phyloP scores from a whole-genome alignment of 2,329 filamentous ascomycete species.

The Aureobasidium sp. region DNA sequence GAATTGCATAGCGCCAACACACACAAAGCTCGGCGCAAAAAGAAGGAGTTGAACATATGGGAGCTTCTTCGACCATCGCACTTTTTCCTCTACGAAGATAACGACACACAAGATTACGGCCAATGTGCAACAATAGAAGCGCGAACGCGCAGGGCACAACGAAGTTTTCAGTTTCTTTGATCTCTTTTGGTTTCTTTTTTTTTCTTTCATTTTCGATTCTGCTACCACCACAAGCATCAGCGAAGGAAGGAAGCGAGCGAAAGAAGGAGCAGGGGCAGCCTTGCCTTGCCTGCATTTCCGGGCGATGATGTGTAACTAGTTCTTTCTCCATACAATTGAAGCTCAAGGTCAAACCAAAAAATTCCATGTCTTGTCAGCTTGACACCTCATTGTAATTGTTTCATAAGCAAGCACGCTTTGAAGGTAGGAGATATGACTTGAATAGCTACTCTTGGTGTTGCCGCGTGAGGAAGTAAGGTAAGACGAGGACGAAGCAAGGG shows the following conservation, averaged over 20 bases:
- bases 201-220: background rate
- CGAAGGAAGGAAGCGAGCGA: slow-evolving; percentile 7
- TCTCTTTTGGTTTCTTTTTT: background rate
- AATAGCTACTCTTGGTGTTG: background rate
- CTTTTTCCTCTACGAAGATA: slow-evolving; percentile 9
- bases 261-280: background rate
- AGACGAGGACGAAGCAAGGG: slow-evolving; percentile 5
- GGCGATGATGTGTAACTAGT: slow-evolving; percentile 13
- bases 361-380: background rate
- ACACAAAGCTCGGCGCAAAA: background rate
- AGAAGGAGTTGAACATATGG: slow-evolving; percentile 2
- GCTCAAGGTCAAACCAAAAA: background rate
- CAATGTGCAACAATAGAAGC: slow-evolving; percentile 1
- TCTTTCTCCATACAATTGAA: background rate
- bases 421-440: background rate
- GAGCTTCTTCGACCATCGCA: background rate
- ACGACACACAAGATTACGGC: slow-evolving; percentile 11
- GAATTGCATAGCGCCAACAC: background rate
- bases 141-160: background rate
- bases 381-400: background rate
- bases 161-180: slow-evolving; percentile 2
- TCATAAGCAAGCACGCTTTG: too few relatives aligned
- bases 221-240: slow-evolving; percentile 7
- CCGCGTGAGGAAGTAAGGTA: background rate
- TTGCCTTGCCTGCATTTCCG: background rate